Conservation (phyloP, 2,329 filamentous ascomycete species). For the Pseudogymnoascus sp. region DNA sequence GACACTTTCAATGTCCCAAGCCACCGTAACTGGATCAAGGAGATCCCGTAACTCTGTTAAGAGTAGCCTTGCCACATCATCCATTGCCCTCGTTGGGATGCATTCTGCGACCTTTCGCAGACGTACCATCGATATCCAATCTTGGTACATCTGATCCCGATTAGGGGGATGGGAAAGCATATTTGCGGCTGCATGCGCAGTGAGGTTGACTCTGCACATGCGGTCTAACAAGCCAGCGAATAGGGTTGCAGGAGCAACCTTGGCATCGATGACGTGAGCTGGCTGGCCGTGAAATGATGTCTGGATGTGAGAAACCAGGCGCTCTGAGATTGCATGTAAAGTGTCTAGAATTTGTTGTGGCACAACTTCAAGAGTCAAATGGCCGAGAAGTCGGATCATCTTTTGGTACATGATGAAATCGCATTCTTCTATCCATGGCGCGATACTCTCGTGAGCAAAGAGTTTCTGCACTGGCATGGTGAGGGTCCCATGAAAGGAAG, state of each 20-base stretch:
- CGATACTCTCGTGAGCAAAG: conserved; percentile 70
- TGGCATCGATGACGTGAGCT: conserved; percentile 74
- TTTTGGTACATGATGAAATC: conserved; percentile 95
- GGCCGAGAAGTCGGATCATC: conserved; percentile 86
- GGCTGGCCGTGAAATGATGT: conserved; percentile 82
- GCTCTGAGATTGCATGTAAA: conserved; percentile 76
- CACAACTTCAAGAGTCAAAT: conserved; percentile 83
- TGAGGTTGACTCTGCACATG: conserved; percentile 82
- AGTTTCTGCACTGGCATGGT: conserved; percentile 95
- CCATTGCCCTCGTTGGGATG: conserved; percentile 55
- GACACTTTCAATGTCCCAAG: conserved; percentile 55
- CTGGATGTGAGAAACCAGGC: conserved; percentile 71
- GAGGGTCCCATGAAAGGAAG: conserved; percentile 89
- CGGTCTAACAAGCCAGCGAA: conserved; percentile 83
- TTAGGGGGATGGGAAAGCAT: conserved; percentile 85
- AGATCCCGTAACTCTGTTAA: conserved; percentile 61
- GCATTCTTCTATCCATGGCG: conserved; percentile 90
- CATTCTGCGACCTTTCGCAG: conserved; percentile 56
- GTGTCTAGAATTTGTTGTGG: conserved; percentile 82
- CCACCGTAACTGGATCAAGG: conserved; percentile 58
- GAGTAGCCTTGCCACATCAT: conserved; percentile 54
- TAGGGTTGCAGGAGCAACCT: conserved; percentile 77
- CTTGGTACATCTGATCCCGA: conserved; percentile 88
- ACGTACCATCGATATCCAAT: conserved; percentile 67
- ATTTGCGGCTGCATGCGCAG: conserved; percentile 87